phyloP scores from a whole-genome alignment of 306 rosid genomes.

The Oxytropis ochrocephala region DNA sequence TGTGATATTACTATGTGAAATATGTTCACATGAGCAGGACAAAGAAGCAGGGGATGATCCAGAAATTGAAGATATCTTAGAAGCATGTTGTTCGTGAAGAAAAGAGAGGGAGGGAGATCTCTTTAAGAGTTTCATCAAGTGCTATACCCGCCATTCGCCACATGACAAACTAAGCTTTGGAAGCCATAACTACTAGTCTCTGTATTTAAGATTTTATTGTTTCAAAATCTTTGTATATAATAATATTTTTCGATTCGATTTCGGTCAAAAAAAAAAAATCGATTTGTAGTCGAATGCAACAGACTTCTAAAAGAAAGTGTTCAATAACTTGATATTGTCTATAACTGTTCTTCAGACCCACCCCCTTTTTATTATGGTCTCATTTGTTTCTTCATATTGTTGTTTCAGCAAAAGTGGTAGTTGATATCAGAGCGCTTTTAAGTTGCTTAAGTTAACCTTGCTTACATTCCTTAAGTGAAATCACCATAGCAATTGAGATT shows the following conservation, averaged over 20 bases:
- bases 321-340: not conserved
- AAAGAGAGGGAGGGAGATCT: not conserved
- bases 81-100: conserved; percentile 64
- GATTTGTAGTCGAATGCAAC: not conserved
- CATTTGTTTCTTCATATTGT: not conserved
- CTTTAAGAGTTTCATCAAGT: not conserved
- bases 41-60: conserved; percentile 98
- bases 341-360: not conserved
- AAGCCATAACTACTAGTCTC: not conserved
- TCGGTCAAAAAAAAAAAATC: too few species aligned
- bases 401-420: not conserved
- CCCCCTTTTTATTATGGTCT: not conserved
- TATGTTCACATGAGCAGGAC: conserved; percentile 42
- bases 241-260: not conserved
- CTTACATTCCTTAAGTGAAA: not conserved
- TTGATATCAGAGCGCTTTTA: not conserved
- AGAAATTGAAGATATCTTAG: conserved; percentile 62
- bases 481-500: not conserved
- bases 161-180: not conserved
- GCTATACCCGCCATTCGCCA: not conserved
- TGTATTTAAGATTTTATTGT: not conserved
- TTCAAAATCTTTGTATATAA: conserved; percentile 8
- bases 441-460: not conserved
- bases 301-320: not conserved
- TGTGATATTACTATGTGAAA: not conserved